Conservation (phyloP, 768 basidiomycete species). For the Neoboletus magnificus region DNA sequence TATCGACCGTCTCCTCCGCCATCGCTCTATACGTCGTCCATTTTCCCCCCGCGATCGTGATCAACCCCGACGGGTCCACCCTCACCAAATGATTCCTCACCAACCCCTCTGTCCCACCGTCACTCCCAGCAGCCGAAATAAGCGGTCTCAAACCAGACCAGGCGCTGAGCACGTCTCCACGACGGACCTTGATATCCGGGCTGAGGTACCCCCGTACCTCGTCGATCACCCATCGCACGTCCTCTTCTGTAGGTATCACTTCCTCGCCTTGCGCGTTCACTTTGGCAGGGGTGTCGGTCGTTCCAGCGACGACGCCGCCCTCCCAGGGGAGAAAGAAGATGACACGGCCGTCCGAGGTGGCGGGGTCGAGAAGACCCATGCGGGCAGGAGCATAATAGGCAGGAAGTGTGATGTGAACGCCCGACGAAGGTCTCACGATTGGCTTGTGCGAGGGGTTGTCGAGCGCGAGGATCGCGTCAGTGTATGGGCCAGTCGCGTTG, state of each 20-base stretch:
- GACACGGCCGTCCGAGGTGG: slow-evolving; percentile 93
- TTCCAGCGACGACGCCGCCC: slow-evolving; percentile 95
- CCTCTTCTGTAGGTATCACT: slow-evolving; percentile 85
- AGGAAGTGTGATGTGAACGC: slow-evolving; percentile 94
- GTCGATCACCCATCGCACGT: slow-evolving; percentile 95
- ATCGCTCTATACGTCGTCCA: slow-evolving; percentile 98
- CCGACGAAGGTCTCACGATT: slow-evolving; percentile 90
- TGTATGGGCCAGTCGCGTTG: slow-evolving; percentile 96
- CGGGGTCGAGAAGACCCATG: slow-evolving; percentile 94
- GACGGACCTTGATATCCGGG: slow-evolving; percentile 89
- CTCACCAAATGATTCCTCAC: slow-evolving; percentile 94
- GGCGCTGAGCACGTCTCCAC: slow-evolving; percentile 92
- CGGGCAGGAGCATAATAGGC: slow-evolving; percentile 94
- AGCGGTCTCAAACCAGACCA: slow-evolving; percentile 93
- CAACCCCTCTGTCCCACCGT: slow-evolving; percentile 76
- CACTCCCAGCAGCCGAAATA: slow-evolving; percentile 79
- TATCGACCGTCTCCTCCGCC: slow-evolving; percentile 93
- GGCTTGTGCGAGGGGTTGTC: slow-evolving; percentile 74
- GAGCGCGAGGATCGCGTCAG: slow-evolving; percentile 79
- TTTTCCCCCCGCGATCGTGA: slow-evolving; percentile 96
- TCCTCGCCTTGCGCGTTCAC: slow-evolving; percentile 56
- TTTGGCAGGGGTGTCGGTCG: slow-evolving; percentile 80
- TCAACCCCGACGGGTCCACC: slow-evolving; percentile 71
- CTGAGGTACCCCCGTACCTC: slow-evolving; percentile 88
- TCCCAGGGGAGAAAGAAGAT: slow-evolving; percentile 99